Conservation (phyloP, 2,329 filamentous ascomycete species). For the Venturia pyrina region DNA sequence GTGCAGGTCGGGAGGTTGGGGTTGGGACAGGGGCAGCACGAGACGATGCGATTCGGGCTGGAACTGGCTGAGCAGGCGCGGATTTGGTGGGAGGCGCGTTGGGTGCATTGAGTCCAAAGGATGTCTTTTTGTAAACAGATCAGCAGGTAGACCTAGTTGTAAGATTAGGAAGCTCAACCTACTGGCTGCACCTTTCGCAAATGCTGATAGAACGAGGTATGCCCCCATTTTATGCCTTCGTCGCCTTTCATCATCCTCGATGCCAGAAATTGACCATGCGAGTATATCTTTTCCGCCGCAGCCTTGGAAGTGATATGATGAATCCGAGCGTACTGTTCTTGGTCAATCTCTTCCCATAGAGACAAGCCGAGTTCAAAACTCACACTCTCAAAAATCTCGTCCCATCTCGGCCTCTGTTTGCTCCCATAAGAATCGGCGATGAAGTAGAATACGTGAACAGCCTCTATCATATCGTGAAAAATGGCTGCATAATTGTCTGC, state of each 20-base stretch:
- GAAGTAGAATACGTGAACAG: conserved; percentile 54
- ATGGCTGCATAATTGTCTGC: conserved; percentile 45
- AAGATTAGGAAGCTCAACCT: background rate
- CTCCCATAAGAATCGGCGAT: conserved; percentile 46
- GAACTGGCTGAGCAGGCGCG: background rate
- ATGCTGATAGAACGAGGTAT: conserved; percentile 32
- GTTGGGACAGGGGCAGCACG: background rate
- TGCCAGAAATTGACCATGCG: conserved; percentile 34
- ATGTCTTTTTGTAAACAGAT: background rate
- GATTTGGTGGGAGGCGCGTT: background rate
- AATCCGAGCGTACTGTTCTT: conserved; percentile 24
- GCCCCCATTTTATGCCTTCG: conserved; percentile 34
- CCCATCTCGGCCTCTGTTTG: background rate
- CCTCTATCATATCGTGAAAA: conserved; percentile 52
- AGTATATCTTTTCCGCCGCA: conserved; percentile 23
- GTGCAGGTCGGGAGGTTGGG: background rate
- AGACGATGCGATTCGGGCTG: background rate
- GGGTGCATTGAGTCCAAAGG: conserved; percentile 11
- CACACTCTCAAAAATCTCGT: conserved; percentile 13
- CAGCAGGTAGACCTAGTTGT: background rate
- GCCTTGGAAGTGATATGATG: conserved; percentile 20
- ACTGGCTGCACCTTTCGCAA: conserved; percentile 29
- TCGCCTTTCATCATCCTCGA: conserved; percentile 34
- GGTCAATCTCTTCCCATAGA: background rate
- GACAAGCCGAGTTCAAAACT: background rate